Percentiles rank a stretch among this genome's conserved stretches.
Conservation (phyloP, 495 filamentous ascomycete species). For the Hypoxylon fuscum region DNA sequence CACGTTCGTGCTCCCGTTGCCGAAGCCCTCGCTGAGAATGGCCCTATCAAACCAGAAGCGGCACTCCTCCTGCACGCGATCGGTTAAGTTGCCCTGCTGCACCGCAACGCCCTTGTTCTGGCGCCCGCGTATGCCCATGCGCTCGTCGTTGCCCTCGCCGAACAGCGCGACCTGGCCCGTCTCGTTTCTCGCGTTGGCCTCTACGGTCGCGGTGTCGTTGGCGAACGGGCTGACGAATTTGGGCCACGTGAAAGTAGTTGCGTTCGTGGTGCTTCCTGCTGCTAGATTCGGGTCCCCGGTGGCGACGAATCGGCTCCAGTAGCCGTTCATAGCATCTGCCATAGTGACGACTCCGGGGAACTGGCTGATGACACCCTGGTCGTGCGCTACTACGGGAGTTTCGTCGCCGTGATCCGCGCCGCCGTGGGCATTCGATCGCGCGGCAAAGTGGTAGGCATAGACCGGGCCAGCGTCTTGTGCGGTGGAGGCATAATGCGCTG, state of each 20-base stretch:
- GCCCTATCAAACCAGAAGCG: conserved; percentile 65
- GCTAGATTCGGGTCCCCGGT: conserved; percentile 61
- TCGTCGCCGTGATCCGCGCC: conserved; percentile 70
- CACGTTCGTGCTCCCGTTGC: conserved; percentile 35
- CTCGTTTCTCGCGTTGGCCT: conserved; percentile 33
- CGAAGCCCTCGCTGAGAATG: conserved; percentile 54
- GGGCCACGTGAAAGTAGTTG: conserved; percentile 37
- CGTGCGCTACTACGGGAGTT: conserved; percentile 64
- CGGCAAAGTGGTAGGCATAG: conserved; percentile 68
- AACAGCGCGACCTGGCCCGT: conserved; percentile 59
- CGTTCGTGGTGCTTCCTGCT: conserved; percentile 34
- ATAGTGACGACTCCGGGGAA: conserved; percentile 58
- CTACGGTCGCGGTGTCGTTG: conserved; percentile 4
- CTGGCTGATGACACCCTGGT: conserved; percentile 49
- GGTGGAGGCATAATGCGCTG: conserved; percentile 59
- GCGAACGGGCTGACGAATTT: conserved; percentile 38
- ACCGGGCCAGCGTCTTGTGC: conserved; percentile 49
- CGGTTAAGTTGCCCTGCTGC: conserved; percentile 50
- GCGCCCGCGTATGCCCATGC: conserved; percentile 50
- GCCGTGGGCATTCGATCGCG: conserved; percentile 55
- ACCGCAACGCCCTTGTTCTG: conserved; percentile 52
- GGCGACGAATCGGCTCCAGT: conserved; percentile 64
- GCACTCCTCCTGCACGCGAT: conserved; percentile 59
- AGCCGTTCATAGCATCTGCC: conserved; percentile 62
- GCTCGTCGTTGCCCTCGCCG: conserved; percentile 70